Percentiles rank a stretch among this genome's conserved stretches.
Evolutionary conservation across 768 basidiomycete species (phyloP).

Genomic region (Mycena albidolilacea): DNA sequence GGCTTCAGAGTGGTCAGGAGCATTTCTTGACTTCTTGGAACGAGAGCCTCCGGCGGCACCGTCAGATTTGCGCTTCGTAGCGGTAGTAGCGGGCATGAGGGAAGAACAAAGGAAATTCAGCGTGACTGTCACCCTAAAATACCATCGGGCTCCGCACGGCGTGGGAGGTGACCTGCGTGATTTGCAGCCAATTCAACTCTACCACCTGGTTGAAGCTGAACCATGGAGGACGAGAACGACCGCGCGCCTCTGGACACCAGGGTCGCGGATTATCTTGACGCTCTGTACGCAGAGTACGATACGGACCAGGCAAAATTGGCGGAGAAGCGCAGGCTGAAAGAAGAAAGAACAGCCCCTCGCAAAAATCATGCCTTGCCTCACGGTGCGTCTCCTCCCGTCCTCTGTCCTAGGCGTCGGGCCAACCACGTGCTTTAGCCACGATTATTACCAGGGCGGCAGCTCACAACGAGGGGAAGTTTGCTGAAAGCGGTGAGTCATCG

Average conservation of each 20-base stretch:
- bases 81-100: slow-evolving; percentile 30
- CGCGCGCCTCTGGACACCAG: not conserved
- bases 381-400: too few relatives aligned
- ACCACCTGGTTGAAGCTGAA: too few relatives aligned
- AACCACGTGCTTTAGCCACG: too few relatives aligned
- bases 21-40: slow-evolving; percentile 49
- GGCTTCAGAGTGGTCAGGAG: slow-evolving; percentile 43
- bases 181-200: not conserved
- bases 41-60: slow-evolving; percentile 36
- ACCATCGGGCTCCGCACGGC: not conserved
- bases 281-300: not conserved
- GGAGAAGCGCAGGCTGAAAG: too few relatives aligned
- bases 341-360: too few relatives aligned
- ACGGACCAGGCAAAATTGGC: not conserved
- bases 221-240: not conserved
- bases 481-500: too few relatives aligned
- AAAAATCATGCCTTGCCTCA: too few relatives aligned
- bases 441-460: too few relatives aligned
- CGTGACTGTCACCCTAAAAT: slow-evolving; percentile 17
- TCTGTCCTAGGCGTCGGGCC: too few relatives aligned
- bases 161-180: not conserved
- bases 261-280: not conserved
- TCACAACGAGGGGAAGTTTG: too few relatives aligned
- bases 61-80: slow-evolving; percentile 53
- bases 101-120: slow-evolving; percentile 17